Evolutionary conservation across 768 basidiomycete genomes (phyloP), one percentile per base, ranked within the genome.

Genomic region (Nidularia sp.): DNA sequence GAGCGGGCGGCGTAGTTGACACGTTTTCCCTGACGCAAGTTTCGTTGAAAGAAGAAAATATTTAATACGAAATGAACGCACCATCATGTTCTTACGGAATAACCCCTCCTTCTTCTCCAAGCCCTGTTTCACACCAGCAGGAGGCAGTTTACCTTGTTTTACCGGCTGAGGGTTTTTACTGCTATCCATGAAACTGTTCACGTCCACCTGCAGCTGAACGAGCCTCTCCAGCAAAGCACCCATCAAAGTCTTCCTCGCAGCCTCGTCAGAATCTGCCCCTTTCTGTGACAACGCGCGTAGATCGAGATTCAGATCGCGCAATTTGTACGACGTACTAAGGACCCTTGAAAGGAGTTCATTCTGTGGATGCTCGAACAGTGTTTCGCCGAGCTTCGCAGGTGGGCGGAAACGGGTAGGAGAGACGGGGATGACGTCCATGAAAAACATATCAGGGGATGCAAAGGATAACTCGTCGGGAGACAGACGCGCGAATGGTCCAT

Each of bases 81-180:
- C 95, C 97, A 99, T 99, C 97, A 99, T 98, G 63, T 99, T 85
- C 71, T 95, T 97, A 53, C 97, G 79, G 79, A 99, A 99, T 47
- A 99, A 66, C 44, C 97, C 97, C 57, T 98, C 97, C 70, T 99
- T 99, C 80, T 98, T 99, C 74, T 99, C 97, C 60, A 99, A 71
- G 9, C 88, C 82, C 69, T 99, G 96, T 76, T 98, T 99, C 56
- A 99, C 85, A 56, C 97, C 97, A 43, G 86, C 77, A 34, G 95
- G 94, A 31, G 95, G 94, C 15, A 91, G 74, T 63, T 93, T 93
- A 2, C 96, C 97, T 62, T 89, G 86, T 48, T 89, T 79, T 53
- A 90, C 73, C n/a, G 84, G 78, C 34, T 84, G 75, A 5, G 96
- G 93, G 62, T 98, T 98, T 73, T 98, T 98, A 65, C 84, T 90